Evolutionary conservation across 495 filamentous ascomycete species (phyloP).

Genomic region (Talaromyces stipitatus): DNA sequence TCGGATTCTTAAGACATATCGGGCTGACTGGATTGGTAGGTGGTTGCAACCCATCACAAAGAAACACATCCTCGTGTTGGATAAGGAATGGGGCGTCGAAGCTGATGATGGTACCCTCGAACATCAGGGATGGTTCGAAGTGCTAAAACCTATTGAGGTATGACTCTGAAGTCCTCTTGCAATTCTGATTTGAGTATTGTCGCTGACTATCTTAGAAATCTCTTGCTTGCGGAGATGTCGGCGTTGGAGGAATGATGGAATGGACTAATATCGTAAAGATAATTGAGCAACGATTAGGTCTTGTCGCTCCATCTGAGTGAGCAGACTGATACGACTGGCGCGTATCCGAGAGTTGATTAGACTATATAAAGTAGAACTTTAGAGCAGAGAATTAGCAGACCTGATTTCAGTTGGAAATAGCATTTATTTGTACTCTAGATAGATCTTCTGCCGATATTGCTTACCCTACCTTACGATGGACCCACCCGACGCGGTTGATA

Average conservation of each 20-base stretch:
- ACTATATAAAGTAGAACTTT: too few relatives aligned
- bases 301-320: not conserved
- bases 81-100: slow-evolving; percentile 53
- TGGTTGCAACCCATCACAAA: slow-evolving; percentile 66
- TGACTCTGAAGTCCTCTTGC: slow-evolving; percentile 17
- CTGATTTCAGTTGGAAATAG: too few relatives aligned
- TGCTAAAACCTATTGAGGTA: slow-evolving; percentile 40
- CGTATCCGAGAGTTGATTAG: too few relatives aligned
- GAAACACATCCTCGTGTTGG: slow-evolving; percentile 52
- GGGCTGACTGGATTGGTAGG: not conserved
- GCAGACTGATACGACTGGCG: too few relatives aligned
- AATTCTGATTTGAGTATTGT: slow-evolving; percentile 35
- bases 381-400: too few relatives aligned
- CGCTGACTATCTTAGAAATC: not conserved
- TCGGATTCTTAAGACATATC: not conserved
- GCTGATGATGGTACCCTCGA: slow-evolving; percentile 6
- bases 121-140: slow-evolving; percentile 56
- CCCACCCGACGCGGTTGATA: not conserved
- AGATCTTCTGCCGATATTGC: too few relatives aligned
- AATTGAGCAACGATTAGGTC: slow-evolving; percentile 34
- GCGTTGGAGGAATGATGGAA: slow-evolving; percentile 59
- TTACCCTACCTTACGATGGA: too few relatives aligned
- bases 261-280: slow-evolving; percentile 53
- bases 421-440: too few relatives aligned
- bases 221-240: slow-evolving; percentile 64